Evolutionary conservation across 768 basidiomycete genomes (phyloP).

Genomic region (Amanita phalloides): DNA sequence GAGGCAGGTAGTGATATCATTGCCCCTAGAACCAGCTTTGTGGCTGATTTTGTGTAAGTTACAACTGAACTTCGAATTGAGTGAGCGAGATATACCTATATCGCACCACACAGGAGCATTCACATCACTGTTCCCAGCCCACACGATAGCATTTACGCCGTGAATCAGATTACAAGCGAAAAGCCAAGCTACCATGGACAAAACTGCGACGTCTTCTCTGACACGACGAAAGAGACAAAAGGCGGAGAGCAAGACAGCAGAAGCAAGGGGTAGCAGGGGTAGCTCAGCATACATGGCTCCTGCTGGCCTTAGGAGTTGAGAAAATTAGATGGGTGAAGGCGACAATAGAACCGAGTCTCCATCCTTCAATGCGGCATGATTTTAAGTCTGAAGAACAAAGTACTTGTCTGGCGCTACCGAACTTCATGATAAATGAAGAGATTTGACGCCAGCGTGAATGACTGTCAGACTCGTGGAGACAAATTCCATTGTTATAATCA

Average conservation of each 20-base stretch:
- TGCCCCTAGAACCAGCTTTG: slow-evolving; percentile 24
- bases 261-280: slow-evolving; percentile 33
- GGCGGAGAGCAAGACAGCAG: slow-evolving; percentile 25
- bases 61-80: background rate
- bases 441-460: background rate
- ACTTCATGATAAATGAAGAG: background rate
- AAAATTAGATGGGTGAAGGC: background rate
- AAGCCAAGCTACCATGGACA: slow-evolving; percentile 44
- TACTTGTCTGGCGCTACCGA: background rate
- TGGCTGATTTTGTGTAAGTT: background rate
- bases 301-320: background rate
- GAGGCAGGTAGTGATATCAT: slow-evolving; percentile 49
- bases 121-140: slow-evolving; percentile 40
- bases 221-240: slow-evolving; percentile 34
- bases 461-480: background rate
- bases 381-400: slow-evolving; percentile 3
- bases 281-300: slow-evolving; percentile 24
- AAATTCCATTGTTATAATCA: slow-evolving; percentile 3
- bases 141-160: slow-evolving; percentile 50
- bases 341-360: background rate
- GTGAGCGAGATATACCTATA: slow-evolving; percentile 33
- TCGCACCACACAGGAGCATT: slow-evolving; percentile 63
- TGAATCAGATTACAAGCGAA: slow-evolving; percentile 34
- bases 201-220: slow-evolving; percentile 31
- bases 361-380: background rate